A percentile compares a stretch with the other conserved stretches of the same genome.
These are phyloP conservation scores for Botrytis galanthina DNA, from an alignment of 2,329 filamentous ascomycete species.

Conservation along the genomic window DNA sequence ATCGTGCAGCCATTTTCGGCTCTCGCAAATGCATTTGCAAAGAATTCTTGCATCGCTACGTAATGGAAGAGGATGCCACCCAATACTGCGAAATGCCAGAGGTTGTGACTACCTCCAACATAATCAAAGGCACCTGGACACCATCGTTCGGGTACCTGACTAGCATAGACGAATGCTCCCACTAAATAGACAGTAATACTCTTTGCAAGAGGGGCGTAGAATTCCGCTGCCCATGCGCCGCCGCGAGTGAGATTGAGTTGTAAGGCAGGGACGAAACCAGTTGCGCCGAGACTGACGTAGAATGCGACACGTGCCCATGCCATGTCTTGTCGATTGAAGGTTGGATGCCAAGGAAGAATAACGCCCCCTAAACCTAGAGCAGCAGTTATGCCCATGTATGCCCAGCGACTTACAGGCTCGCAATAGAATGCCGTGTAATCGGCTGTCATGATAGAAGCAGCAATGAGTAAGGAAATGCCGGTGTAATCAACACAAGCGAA, in stretches of 20 bases:
- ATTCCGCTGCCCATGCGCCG: constrained; percentile 75
- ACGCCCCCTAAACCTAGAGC: constrained; percentile 81
- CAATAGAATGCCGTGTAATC: constrained; percentile 99
- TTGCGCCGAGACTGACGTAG: constrained; percentile 81
- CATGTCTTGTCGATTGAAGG: constrained; percentile 90
- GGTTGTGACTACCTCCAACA: constrained; percentile 90
- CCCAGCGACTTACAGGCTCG: constrained; percentile 81
- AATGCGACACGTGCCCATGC: constrained; percentile 90
- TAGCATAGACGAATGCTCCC: constrained; percentile 85
- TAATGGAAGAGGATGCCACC: constrained; percentile 98
- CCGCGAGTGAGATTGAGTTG: constrained; percentile 81
- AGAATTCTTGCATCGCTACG: constrained; percentile 92
- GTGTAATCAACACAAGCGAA: constrained; percentile 99
- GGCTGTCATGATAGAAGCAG: constrained; percentile 94
- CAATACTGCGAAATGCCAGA: constrained; percentile 94
- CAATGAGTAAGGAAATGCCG: constrained; percentile 90
- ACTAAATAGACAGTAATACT: constrained; percentile 81
- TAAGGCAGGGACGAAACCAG: constrained; percentile 83
- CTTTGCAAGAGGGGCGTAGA: constrained; percentile 85
- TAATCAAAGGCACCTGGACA: constrained; percentile 93
- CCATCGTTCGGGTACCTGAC: constrained; percentile 90
- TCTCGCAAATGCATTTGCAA: constrained; percentile 70
- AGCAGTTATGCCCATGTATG: constrained; percentile 81
- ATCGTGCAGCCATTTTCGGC: constrained; percentile 44
- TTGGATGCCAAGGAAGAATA: constrained; percentile 92